These are phyloP conservation scores for Candida saitoana DNA, from an alignment of 805 yeast species.

Conservation along the genomic window DNA sequence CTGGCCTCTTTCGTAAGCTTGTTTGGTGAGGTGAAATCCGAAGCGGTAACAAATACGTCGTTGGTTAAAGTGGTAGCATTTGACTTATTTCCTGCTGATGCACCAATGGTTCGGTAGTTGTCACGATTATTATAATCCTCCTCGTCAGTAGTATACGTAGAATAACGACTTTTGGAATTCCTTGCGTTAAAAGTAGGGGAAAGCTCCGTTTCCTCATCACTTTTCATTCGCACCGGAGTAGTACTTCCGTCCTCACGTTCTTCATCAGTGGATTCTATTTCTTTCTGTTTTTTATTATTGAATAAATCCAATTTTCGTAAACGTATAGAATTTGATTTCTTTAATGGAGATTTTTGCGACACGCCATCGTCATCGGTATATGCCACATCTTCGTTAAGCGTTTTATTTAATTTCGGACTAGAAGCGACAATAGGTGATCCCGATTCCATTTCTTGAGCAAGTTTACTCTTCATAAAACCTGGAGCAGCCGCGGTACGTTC, in stretches of 20 bases:
- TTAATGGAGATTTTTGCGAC: constrained; percentile 39
- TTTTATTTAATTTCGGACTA: not conserved
- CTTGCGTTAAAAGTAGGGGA: constrained; percentile 3
- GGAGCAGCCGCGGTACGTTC: not conserved
- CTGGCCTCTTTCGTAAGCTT: not conserved
- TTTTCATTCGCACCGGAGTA: not conserved
- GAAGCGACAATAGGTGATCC: not conserved
- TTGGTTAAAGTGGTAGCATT: constrained; percentile 12
- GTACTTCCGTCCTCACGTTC: not conserved
- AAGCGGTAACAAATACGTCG: constrained; percentile 24
- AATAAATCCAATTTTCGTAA: constrained; percentile 39
- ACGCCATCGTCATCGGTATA: constrained; percentile 17
- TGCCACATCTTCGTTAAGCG: constrained; percentile 13
- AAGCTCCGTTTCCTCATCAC: not conserved
- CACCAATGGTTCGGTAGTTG: constrained; percentile 4
- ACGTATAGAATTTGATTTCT: constrained; percentile 37
- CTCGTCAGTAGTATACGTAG: constrained; percentile 2
- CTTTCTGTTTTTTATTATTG: constrained; percentile 11
- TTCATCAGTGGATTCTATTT: not conserved
- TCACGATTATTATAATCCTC: constrained; percentile 1
- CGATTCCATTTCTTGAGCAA: not conserved
- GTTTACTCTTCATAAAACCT: not conserved
- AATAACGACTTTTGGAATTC: not conserved
- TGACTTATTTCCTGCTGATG: constrained; percentile 9
- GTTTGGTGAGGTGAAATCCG: constrained; percentile 15